phyloP scores from a whole-genome alignment of 306 rosid genomes.

The Macrotyloma uniflorum region DNA sequence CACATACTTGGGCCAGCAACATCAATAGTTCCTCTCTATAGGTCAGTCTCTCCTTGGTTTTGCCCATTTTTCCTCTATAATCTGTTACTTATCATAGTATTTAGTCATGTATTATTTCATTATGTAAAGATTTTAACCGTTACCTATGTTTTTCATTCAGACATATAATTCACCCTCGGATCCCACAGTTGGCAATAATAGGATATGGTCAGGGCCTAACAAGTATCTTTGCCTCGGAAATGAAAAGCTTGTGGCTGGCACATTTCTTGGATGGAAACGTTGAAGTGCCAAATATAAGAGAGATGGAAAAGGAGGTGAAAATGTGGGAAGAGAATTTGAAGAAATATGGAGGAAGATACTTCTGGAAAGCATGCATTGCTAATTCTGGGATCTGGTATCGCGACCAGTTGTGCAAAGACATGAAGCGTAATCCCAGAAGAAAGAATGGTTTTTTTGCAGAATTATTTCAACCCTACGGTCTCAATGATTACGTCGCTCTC shows the following conservation, averaged over 20 bases:
- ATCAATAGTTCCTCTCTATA: conserved; percentile 48
- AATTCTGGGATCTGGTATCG: conserved; percentile 44
- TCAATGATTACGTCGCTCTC: conserved; percentile 48
- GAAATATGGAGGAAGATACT: conserved; percentile 23
- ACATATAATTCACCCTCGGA: conserved; percentile 48
- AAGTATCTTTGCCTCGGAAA: conserved; percentile 39
- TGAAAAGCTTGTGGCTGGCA: conserved; percentile 53
- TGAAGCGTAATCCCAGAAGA: conserved; percentile 48
- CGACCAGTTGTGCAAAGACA: conserved; percentile 57
- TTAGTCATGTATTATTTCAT: too few species aligned
- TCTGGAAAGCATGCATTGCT: conserved; percentile 43
- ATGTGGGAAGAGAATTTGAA: conserved; percentile 49
- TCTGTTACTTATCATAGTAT: too few species aligned
- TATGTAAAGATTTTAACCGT: not conserved
- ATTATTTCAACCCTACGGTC: conserved; percentile 53
- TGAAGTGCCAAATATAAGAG: conserved; percentile 48
- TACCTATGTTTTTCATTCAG: conserved; percentile 15
- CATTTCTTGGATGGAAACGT: conserved; percentile 49
- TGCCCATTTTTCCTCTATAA: too few species aligned
- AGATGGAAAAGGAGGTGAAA: conserved; percentile 50
- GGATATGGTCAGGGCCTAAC: conserved; percentile 51
- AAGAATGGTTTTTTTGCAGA: conserved; percentile 41
- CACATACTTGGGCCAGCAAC: conserved; percentile 23
- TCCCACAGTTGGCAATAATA: conserved; percentile 50
- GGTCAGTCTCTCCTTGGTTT: conserved; percentile 44